A percentile compares a stretch with the other conserved stretches of the same genome.
phyloP scores from a whole-genome alignment of 768 basidiomycete species.

The Phylloporus rhodoxanthus region DNA sequence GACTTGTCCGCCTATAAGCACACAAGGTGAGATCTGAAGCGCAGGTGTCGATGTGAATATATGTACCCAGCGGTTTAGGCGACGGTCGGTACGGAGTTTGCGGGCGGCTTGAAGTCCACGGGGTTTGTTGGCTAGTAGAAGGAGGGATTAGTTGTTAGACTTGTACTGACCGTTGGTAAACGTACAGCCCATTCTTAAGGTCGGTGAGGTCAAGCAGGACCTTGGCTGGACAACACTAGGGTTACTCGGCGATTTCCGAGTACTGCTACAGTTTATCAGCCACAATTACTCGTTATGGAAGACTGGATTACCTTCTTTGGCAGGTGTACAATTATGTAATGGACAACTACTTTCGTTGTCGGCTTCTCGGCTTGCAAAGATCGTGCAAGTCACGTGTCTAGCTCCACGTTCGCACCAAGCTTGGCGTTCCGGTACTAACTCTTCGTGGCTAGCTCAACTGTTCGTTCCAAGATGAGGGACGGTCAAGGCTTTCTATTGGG shows the following conservation, averaged over 20 bases:
- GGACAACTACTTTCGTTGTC: not conserved
- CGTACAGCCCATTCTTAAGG: slow-evolving; percentile 82
- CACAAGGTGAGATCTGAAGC: slow-evolving; percentile 12
- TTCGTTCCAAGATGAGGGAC: slow-evolving; percentile 18
- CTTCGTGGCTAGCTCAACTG: not conserved
- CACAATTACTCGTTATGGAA: slow-evolving; percentile 10
- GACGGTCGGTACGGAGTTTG: slow-evolving; percentile 90
- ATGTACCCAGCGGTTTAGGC: slow-evolving; percentile 95
- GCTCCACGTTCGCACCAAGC: slow-evolving; percentile 6
- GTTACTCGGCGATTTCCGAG: slow-evolving; percentile 28
- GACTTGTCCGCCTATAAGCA: slow-evolving; percentile 82
- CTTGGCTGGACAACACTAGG: slow-evolving; percentile 3
- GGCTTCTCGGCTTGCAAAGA: not conserved
- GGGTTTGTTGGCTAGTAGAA: slow-evolving; percentile 84
- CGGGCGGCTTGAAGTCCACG: slow-evolving; percentile 98
- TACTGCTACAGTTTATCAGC: slow-evolving; percentile 41
- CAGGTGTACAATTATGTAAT: not conserved
- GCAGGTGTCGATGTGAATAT: slow-evolving; percentile 4
- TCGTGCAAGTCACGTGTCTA: slow-evolving; percentile 15
- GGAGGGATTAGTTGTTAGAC: slow-evolving; percentile 4
- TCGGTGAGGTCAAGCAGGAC: slow-evolving; percentile 41
- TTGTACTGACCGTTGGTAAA: slow-evolving; percentile 26
- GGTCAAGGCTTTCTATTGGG: slow-evolving; percentile 11
- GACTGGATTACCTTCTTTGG: not conserved
- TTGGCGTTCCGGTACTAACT: not conserved